Percentiles rank a stretch among this genome's conserved stretches.
Evolutionary conservation across 78 protist genomes (phyloP).

Genomic region (Tieghemostelium lacteum): DNA sequence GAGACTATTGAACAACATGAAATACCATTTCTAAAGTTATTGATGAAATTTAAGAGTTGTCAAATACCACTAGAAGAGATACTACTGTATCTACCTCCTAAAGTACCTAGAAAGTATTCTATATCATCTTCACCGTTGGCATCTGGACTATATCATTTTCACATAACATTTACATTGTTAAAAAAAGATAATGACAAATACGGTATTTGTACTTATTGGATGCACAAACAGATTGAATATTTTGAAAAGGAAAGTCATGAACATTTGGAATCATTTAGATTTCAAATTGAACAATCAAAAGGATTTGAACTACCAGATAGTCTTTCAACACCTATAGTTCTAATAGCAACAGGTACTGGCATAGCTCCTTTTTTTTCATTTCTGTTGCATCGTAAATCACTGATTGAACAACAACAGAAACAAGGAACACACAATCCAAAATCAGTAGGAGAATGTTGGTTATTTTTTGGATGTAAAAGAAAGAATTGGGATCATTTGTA

Average conservation of each 20-base stretch:
- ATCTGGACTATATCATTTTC: background rate
- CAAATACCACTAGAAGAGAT: slow-evolving; percentile 17
- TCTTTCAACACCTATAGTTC: slow-evolving; percentile 30
- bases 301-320: slow-evolving; percentile 24
- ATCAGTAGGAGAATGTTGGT: slow-evolving; percentile 22
- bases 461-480: slow-evolving; percentile 70
- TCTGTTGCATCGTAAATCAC: slow-evolving; percentile 20
- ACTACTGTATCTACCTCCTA: slow-evolving; percentile 23
- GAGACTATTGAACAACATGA: slow-evolving; percentile 41
- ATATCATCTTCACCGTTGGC: slow-evolving; percentile 39
- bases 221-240: slow-evolving; percentile 7
- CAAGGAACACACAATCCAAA: background rate
- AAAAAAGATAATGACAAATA: slow-evolving; percentile 13
- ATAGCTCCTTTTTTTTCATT: slow-evolving; percentile 63
- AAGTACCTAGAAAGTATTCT: slow-evolving; percentile 53
- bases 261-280: slow-evolving; percentile 6
- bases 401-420: background rate
- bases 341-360: slow-evolving; percentile 65
- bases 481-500: slow-evolving; percentile 63
- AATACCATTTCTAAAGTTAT: slow-evolving; percentile 1
- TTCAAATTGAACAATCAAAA: slow-evolving; percentile 15
- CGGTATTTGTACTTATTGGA: slow-evolving; percentile 67
- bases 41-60: slow-evolving; percentile 26
- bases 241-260: background rate
- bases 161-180: slow-evolving; percentile 42